A percentile compares a stretch with the other conserved stretches of the same genome.
Conservation (phyloP, 371 early-diverging fungal genomes). For the Fennellomyces sp. region DNA sequence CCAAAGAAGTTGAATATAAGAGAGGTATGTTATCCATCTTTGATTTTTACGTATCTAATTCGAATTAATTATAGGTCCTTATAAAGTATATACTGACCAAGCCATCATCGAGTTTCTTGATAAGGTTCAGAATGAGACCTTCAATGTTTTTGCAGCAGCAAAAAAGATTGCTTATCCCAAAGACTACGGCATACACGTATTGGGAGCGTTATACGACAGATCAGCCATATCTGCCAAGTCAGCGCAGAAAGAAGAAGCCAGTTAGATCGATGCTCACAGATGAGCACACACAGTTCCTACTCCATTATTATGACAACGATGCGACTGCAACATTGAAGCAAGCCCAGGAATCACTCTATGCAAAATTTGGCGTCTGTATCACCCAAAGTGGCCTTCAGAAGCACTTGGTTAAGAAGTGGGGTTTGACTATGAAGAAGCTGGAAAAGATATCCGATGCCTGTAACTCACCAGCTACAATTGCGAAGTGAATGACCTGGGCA, state of each 20-base stretch:
- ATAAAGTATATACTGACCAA: background rate
- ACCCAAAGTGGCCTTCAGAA: background rate
- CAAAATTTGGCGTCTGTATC: background rate
- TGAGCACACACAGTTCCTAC: background rate
- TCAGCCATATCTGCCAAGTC: background rate
- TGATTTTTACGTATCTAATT: background rate
- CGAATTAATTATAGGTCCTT: background rate
- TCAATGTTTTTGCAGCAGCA: too few relatives aligned
- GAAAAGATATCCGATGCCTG: background rate
- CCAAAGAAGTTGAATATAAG: background rate
- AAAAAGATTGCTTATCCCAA: too few relatives aligned
- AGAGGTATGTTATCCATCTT: background rate
- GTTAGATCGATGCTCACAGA: background rate
- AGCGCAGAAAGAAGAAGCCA: background rate
- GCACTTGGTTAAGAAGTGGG: background rate
- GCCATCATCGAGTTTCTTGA: too few relatives aligned
- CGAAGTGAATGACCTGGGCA: background rate
- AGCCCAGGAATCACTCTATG: background rate
- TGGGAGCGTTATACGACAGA: background rate
- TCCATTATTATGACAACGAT: background rate
- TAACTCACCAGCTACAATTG: background rate
- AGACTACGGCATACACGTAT: too few relatives aligned
- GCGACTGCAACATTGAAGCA: background rate
- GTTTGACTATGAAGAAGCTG: background rate
- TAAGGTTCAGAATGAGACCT: too few relatives aligned